A percentile compares a stretch with the other conserved stretches of the same genome.
phyloP scores from a whole-genome alignment of 768 basidiomycete species.

The Boletus pseudopeckii region DNA sequence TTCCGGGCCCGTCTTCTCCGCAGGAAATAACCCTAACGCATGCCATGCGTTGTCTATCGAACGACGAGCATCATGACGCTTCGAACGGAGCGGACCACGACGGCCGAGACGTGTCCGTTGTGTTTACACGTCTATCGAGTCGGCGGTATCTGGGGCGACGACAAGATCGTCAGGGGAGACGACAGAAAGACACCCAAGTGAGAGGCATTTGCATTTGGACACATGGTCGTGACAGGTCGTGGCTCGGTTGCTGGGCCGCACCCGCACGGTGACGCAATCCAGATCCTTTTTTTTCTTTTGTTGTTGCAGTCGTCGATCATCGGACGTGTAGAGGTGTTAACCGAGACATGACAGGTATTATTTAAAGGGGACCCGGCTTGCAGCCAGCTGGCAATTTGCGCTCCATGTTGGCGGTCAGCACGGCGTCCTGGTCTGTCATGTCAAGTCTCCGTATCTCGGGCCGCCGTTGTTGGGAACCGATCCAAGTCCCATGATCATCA shows the following conservation, averaged over 20 bases:
- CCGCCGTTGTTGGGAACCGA: slow-evolving; percentile 15
- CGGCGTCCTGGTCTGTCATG: slow-evolving; percentile 23
- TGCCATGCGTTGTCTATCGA: neutral
- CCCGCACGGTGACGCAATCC: neutral
- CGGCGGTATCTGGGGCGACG: slow-evolving; percentile 28
- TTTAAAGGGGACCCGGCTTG: slow-evolving; percentile 16
- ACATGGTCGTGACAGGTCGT: no score
- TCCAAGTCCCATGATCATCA: slow-evolving; percentile 17
- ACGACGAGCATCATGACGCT: neutral
- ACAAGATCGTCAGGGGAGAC: slow-evolving; percentile 28
- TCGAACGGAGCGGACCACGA: neutral
- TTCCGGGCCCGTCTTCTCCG: neutral
- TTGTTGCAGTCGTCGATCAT: neutral
- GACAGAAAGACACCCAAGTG: slow-evolving; percentile 27
- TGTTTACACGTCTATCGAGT: slow-evolving; percentile 29
- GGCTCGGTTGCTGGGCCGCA: neutral
- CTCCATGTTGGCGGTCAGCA: slow-evolving; percentile 18
- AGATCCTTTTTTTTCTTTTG: no score
- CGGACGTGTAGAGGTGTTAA: neutral
- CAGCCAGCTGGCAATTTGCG: slow-evolving; percentile 20
- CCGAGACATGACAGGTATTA: slow-evolving; percentile 21
- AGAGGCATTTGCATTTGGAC: neutral
- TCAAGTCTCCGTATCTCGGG: slow-evolving; percentile 29
- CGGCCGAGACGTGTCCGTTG: slow-evolving; percentile 4
- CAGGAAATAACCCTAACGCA: neutral